phyloP scores from a whole-genome alignment of 148 eudicot species.

The Camellia japonica region DNA sequence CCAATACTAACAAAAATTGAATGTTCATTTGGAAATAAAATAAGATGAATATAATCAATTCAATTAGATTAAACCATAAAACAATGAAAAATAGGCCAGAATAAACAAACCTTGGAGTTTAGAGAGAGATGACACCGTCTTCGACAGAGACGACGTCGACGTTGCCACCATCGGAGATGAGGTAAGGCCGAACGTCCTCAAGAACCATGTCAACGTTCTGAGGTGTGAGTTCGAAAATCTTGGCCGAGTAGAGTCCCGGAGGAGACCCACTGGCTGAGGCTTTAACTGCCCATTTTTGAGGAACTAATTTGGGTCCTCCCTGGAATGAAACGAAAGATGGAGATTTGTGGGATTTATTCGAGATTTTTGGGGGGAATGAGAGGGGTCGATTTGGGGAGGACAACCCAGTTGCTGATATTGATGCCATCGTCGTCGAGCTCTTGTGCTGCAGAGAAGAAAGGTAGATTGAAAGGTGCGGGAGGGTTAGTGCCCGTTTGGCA shows the following conservation, averaged over 20 bases:
- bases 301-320: conserved; percentile 10
- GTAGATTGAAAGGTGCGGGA: too few species aligned
- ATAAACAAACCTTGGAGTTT: conserved; percentile 59
- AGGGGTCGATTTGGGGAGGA: conserved; percentile 11
- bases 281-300: conserved; percentile 22
- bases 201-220: conserved; percentile 74
- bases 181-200: conserved; percentile 88
- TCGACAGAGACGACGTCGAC: conserved; percentile 84
- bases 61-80: background rate
- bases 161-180: conserved; percentile 87
- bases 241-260: conserved; percentile 21
- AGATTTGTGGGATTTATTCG: conserved; percentile 13
- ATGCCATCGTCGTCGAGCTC: conserved; percentile 21
- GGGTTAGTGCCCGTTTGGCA: too few species aligned
- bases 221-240: conserved; percentile 54
- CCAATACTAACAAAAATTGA: background rate
- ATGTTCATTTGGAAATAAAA: background rate
- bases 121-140: conserved; percentile 72
- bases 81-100: background rate
- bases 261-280: conserved; percentile 31
- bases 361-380: conserved; percentile 1
- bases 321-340: conserved; percentile 4
- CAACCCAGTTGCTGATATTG: conserved; percentile 11
- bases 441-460: too few species aligned
- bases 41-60: background rate